Percentiles rank a stretch among this genome's conserved stretches.
These are phyloP conservation scores for Botrytis deweyae DNA, from an alignment of 2,329 filamentous ascomycete species.

Conservation along the genomic window DNA sequence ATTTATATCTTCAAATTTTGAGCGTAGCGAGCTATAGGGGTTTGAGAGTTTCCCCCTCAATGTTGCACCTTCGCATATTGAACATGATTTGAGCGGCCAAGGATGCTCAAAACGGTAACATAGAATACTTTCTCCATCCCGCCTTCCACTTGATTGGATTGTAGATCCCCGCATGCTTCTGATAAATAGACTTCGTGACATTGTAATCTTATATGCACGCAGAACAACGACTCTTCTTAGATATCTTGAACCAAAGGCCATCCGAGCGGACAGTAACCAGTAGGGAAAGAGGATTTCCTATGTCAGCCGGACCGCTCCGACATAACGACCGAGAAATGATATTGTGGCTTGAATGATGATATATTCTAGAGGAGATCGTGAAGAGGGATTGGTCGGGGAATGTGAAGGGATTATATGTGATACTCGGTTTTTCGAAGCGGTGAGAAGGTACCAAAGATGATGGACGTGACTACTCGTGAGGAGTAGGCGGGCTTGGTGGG, in stretches of 20 bases:
- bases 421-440: neutral
- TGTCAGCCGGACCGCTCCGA: conserved; percentile 21
- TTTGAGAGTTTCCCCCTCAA: neutral
- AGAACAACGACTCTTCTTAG: neutral
- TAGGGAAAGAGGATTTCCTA: neutral
- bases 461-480: neutral
- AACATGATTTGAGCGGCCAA: neutral
- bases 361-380: neutral
- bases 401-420: neutral
- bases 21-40: neutral
- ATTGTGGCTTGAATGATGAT: conserved; percentile 9
- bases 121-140: neutral
- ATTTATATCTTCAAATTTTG: neutral
- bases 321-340: conserved; percentile 2
- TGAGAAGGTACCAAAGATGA: neutral
- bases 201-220: neutral
- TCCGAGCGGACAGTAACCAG: neutral
- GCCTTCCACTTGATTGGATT: neutral
- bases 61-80: neutral
- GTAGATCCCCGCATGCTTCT: neutral
- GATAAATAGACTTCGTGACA: conserved; percentile 4
- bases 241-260: neutral
- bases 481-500: neutral
- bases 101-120: neutral
- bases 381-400: neutral